Evolutionary conservation across 2,329 filamentous ascomycete species (phyloP).

Genomic region (Penicillium italicum): DNA sequence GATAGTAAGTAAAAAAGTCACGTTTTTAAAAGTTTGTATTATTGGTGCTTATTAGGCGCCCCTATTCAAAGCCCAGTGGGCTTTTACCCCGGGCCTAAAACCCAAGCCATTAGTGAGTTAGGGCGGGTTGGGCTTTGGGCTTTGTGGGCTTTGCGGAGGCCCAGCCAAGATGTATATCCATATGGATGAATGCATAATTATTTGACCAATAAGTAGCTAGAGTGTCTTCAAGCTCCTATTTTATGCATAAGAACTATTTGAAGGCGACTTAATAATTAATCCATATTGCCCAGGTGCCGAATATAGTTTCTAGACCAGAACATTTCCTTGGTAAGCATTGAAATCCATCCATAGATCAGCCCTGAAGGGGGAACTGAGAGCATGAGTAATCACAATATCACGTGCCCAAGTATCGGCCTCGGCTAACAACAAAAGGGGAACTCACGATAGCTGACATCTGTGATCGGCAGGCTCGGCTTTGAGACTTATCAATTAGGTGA

Average conservation of each 20-base stretch:
- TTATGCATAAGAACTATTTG: not conserved
- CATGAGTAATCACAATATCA: slow-evolving; percentile 2
- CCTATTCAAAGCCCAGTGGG: no score
- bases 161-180: no score
- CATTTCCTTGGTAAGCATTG: not conserved
- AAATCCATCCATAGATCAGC: no score
- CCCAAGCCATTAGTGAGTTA: no score
- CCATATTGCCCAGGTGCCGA: no score
- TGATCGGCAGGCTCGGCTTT: slow-evolving; percentile 1
- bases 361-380: not conserved
- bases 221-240: not conserved
- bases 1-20: no score
- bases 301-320: not conserved
- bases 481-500: not conserved
- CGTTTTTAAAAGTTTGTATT: no score
- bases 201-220: not conserved
- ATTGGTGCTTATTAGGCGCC: no score
- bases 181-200: not conserved
- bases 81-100: no score
- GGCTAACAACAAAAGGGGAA: slow-evolving; percentile 4
- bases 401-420: not conserved
- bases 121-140: no score
- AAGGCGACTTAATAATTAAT: no score
- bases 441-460: not conserved
- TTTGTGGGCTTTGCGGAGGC: no score